Conservation (phyloP, 148 eudicot genomes). For the Pouteria glomerata region DNA sequence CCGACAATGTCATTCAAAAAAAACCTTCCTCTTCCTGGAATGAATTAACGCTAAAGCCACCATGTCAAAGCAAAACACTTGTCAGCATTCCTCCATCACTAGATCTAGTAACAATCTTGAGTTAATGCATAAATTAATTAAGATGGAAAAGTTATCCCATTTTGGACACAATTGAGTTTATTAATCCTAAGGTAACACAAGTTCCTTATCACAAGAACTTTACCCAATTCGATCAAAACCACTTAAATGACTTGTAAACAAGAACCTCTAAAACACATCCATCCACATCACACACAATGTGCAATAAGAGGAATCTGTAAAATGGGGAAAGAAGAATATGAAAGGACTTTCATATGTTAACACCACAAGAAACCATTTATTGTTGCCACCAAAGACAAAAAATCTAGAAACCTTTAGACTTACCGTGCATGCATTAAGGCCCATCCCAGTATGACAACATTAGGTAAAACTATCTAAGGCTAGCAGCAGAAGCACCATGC, state of each 20-base stretch:
- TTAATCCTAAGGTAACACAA: neutral
- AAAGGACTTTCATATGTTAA: neutral
- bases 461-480: neutral
- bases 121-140: neutral
- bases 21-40: neutral
- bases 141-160: neutral
- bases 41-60: neutral
- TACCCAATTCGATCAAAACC: neutral
- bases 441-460: neutral
- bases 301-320: neutral
- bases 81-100: neutral
- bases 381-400: neutral
- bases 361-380: neutral
- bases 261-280: neutral
- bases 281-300: neutral
- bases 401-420: neutral
- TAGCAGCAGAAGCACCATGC: neutral
- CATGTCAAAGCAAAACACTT: neutral
- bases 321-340: neutral
- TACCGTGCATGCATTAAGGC: neutral
- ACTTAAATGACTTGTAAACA: neutral
- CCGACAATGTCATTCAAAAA: neutral
- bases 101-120: neutral
- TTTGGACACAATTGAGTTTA: neutral
- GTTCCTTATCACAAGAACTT: neutral